Evolutionary conservation across 768 basidiomycete species (phyloP), one percentile per base, ranked within the genome.

Genomic region (Pholiota molesta): DNA sequence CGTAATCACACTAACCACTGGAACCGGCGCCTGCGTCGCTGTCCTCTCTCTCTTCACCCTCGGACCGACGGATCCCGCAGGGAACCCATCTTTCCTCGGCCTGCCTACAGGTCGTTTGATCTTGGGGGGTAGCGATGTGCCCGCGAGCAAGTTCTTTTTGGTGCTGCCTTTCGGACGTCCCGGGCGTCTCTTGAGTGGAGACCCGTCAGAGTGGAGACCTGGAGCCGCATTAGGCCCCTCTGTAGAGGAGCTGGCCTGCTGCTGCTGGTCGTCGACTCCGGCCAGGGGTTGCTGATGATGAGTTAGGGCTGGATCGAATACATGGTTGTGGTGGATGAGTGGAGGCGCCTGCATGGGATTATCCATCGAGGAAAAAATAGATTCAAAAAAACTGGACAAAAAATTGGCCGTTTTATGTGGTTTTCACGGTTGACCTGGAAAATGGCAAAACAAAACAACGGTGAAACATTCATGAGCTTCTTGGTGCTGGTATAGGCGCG

Each of bases 121-220:
- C 73, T 89, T 90, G 28, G 83, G 79, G 2, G 81, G 77, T 3
- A 70, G 23, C 8, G 72, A 57, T 10, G 74, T 68, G 0, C 68
- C 66, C 52, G 75, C 79, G 2, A 78, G 68, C 1, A 79, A 64
- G 23, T 78, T 77, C 71, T 92, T 93, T 77, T 90, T 91, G 13
- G 88, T 89, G 68, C 89, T 91, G 37, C 91, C 91, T 70, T 91
- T 91, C 5, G 91, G 91, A 33, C 91, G 79, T 2, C 91, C 91
- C 11, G 90, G 89, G 17, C 84, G 83, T 45, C 91, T 87, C 72
- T 92, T 92, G 19, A 65, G 60, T 14, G 74, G 72, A 1, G 63
- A 62, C 0, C 68, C 69, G 54, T 70, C 71, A 17, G 66, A 45
- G 58, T 31, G 31, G 31, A 31, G 31, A 6, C 42, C 57, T 40